Conservation (phyloP, 768 basidiomycete genomes). For the Austroboletus festivus region DNA sequence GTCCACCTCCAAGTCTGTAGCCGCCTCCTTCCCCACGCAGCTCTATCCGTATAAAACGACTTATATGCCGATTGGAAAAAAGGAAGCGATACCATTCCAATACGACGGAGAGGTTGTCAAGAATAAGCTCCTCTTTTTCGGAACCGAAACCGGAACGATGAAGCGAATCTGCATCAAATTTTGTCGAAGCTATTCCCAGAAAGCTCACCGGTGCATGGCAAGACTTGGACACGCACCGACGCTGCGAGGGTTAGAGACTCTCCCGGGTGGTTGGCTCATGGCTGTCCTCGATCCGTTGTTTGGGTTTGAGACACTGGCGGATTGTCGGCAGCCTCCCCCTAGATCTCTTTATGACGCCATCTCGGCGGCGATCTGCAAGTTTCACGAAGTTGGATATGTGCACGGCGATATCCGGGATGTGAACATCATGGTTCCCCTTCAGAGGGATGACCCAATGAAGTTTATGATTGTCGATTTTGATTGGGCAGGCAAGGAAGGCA, state of each 20-base stretch:
- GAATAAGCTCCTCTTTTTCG: background rate
- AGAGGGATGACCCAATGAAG: background rate
- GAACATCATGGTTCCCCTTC: conserved; percentile 24
- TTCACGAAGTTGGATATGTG: conserved; percentile 17
- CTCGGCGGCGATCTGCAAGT: background rate
- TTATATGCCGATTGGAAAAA: background rate
- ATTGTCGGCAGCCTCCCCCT: background rate
- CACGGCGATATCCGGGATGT: conserved; percentile 24
- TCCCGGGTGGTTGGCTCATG: background rate
- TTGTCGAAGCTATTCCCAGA: background rate
- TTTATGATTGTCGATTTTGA: conserved; percentile 30
- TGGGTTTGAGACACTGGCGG: background rate
- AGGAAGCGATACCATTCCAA: background rate
- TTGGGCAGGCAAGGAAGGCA: conserved; percentile 22
- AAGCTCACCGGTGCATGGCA: background rate
- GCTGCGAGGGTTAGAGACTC: background rate
- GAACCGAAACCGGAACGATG: background rate
- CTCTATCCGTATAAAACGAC: background rate
- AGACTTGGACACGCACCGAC: background rate
- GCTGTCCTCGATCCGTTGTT: background rate
- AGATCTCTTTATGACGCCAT: background rate
- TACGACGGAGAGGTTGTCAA: background rate
- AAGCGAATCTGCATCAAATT: background rate
- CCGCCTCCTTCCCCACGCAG: background rate
- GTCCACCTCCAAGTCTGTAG: too few species aligned